Evolutionary conservation across 1,284 basidiomycete genomes (phyloP).

Genomic region (Trichosporon sp.): DNA sequence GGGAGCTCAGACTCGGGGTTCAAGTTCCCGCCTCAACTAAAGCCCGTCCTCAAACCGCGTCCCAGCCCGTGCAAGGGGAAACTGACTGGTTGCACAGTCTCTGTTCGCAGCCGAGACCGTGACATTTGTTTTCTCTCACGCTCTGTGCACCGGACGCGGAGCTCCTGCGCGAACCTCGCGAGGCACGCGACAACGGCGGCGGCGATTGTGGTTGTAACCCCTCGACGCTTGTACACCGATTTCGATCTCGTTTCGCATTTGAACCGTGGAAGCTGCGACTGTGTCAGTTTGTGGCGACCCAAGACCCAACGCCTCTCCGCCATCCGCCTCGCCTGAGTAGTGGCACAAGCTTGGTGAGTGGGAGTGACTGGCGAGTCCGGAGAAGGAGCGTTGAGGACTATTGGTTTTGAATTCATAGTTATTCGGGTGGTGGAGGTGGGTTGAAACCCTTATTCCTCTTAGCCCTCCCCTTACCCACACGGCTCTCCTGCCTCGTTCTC

Average conservation of each 20-base stretch:
- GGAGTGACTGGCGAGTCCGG: neutral
- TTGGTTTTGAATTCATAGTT: constrained; percentile 16
- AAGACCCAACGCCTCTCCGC: neutral
- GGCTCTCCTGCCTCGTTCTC: neutral
- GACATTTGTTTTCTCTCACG: neutral
- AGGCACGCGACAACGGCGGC: neutral
- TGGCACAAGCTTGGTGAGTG: neutral
- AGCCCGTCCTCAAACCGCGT: neutral
- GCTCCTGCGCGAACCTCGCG: neutral
- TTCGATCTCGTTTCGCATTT: neutral
- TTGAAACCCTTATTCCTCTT: constrained; percentile 7
- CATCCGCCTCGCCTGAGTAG: neutral
- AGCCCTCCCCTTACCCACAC: constrained; percentile 2
- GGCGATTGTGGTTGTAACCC: neutral
- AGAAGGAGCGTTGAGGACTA: neutral
- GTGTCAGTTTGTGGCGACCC: neutral
- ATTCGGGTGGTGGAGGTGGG: constrained; percentile 7
- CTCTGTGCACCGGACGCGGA: neutral
- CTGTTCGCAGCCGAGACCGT: too few species aligned
- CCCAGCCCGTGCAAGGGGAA: neutral
- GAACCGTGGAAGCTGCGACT: neutral
- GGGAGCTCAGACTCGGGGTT: neutral
- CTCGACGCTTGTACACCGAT: neutral
- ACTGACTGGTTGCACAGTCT: neutral
- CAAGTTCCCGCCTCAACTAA: too few species aligned